Evolutionary conservation across 1,284 basidiomycete genomes (phyloP), one percentile per base, ranked within the genome.

Genomic region (Malassezia obtusa): DNA sequence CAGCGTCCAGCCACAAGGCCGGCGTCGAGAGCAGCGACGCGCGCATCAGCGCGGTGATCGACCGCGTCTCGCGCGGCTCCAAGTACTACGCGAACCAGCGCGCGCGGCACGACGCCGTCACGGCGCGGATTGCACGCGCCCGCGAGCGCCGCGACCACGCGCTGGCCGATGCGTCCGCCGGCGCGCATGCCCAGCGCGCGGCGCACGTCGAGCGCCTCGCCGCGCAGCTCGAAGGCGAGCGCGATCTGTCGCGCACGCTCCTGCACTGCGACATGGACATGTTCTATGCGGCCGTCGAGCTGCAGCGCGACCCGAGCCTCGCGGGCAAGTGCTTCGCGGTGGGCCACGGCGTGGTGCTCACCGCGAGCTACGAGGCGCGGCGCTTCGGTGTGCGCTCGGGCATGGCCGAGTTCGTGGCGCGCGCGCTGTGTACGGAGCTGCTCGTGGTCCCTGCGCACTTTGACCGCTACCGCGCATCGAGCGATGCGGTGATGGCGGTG

Each of bases 401-500:
- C n/a, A 75, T 74, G 70, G 69, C 66, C 80, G 87, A 82, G 41
- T 91, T 90, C 73, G 84, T 96, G 37, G 92, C 91, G 14, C 85
- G 84, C 77, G 91, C 89, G 67, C 81, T 98, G 9, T 96, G 90
- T 70, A 90, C 91, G 1, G 82, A 91, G 9, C 80, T 98, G n/a
- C 83, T 88, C 38, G 77, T 89, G 39, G 79, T 92, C 43, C 64
- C 66, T 49, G 71, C 70, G 49, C 59, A 76, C 50, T 73, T 75
- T 52, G 60, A 63, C 15, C 62, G 64, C 21, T 77, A 77, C 60
- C 61, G 63, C 6, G 54, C 55, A 19, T 65, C 65, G 14, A 68
- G 64, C 30, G 63, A 64, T 26, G 58, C 69, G 32, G 68, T 77
- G 46, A 74, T 76, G 68, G 56, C 53, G 22, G 66, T 89, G 19